These are phyloP conservation scores for Nakaseomyces nivariensis DNA, from an alignment of 1,139 yeast species.

Conservation along the genomic window DNA sequence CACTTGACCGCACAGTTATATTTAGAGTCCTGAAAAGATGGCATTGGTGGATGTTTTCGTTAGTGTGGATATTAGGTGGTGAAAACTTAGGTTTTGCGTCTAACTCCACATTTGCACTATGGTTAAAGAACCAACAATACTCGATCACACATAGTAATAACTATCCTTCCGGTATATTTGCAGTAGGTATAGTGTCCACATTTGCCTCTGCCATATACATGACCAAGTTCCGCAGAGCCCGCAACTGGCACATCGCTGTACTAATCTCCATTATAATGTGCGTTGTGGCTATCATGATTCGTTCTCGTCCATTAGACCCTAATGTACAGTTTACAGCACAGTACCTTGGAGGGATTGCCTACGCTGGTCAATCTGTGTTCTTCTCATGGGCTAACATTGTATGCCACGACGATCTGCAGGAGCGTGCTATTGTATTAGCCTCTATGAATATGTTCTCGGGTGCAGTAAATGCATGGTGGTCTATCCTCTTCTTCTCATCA, in stretches of 20 bases:
- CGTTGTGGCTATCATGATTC: conserved; percentile 38
- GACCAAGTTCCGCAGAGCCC: conserved; percentile 35
- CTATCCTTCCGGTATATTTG: conserved; percentile 49
- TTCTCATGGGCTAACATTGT: conserved; percentile 55
- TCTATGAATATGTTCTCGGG: conserved; percentile 57
- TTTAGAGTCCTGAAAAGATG: conserved; percentile 43
- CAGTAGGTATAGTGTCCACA: conserved; percentile 43
- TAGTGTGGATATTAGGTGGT: conserved; percentile 52
- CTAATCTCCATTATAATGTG: conserved; percentile 35
- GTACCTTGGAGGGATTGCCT: conserved; percentile 43
- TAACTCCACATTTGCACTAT: conserved; percentile 44
- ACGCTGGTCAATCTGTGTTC: conserved; percentile 49
- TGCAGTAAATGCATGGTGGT: conserved; percentile 59
- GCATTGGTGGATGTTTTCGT: conserved; percentile 50
- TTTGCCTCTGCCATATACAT: conserved; percentile 39
- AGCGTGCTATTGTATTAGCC: conserved; percentile 48
- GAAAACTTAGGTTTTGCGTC: conserved; percentile 47
- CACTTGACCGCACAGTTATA: conserved; percentile 37
- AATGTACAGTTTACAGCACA: conserved; percentile 43
- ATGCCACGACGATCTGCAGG: conserved; percentile 44
- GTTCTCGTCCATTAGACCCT: conserved; percentile 31
- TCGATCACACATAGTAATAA: conserved; percentile 41
- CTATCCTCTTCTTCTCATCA: conserved; percentile 42
- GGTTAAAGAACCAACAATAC: conserved; percentile 38
- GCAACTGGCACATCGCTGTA: conserved; percentile 43